phyloP scores from a whole-genome alignment of 495 filamentous ascomycete species.

The Hypomontagnella submonticulosa region DNA sequence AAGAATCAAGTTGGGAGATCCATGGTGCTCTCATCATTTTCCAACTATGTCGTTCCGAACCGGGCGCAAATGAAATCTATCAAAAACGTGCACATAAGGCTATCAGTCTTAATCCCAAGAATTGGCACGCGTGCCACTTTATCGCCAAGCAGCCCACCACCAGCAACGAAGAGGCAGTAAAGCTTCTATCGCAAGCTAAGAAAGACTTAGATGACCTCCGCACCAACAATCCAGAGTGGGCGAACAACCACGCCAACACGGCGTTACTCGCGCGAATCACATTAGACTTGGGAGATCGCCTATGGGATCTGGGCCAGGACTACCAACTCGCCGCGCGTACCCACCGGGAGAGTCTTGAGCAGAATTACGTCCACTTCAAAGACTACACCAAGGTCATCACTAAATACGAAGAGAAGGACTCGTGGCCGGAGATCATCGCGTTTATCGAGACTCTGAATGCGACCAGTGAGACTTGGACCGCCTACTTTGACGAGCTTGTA shows the following conservation, averaged over 20 bases:
- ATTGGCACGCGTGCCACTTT: slow-evolving; percentile 54
- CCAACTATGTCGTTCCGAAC: slow-evolving; percentile 36
- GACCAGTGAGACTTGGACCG: slow-evolving; percentile 37
- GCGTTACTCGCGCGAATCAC: slow-evolving; percentile 46
- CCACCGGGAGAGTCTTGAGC: slow-evolving; percentile 43
- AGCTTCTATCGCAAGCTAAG: slow-evolving; percentile 46
- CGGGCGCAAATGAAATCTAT: slow-evolving; percentile 33
- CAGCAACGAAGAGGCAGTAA: slow-evolving; percentile 45
- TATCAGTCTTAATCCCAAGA: slow-evolving; percentile 49
- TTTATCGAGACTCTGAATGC: slow-evolving; percentile 48
- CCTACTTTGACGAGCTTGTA: slow-evolving; percentile 45
- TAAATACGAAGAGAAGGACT: slow-evolving; percentile 40
- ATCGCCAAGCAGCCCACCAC: slow-evolving; percentile 43
- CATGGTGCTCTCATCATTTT: slow-evolving; percentile 49
- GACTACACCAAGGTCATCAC: slow-evolving; percentile 43
- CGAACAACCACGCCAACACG: slow-evolving; percentile 33
- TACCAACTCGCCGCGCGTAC: slow-evolving; percentile 36
- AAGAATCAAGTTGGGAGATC: slow-evolving; percentile 51
- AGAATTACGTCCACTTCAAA: slow-evolving; percentile 47
- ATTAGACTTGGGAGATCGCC: slow-evolving; percentile 50
- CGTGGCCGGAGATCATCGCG: slow-evolving; percentile 48
- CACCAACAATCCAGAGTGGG: slow-evolving; percentile 37
- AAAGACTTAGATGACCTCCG: slow-evolving; percentile 36
- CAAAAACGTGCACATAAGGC: slow-evolving; percentile 45
- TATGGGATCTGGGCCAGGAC: slow-evolving; percentile 49